Evolutionary conservation across 2,329 filamentous ascomycete genomes (phyloP), one percentile per base, ranked within the genome.

Genomic region (Rutstroemia sp.): DNA sequence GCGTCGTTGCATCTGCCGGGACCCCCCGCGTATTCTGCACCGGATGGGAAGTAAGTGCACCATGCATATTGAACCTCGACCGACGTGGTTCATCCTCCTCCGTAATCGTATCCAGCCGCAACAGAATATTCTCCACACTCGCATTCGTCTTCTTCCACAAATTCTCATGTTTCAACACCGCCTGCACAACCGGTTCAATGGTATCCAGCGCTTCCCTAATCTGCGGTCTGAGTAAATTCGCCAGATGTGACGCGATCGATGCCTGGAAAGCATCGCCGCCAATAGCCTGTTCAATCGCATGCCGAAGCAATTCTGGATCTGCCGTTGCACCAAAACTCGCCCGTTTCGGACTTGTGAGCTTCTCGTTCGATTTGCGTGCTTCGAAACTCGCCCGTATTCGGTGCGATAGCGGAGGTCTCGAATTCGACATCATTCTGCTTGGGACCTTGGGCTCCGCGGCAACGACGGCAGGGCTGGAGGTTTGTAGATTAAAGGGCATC

Each of bases 141-240:
- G 48, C 57, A 51, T 67, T 68, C 19, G 66, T 67, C 56, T 67
- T 66, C 54, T 66, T 56, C 40, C 68, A 54, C 8, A 69, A 57
- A 12, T 67, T 40, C 48, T 69, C 66, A 57, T 69, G 67, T 3
- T 60, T 56, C 47, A 68, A 67, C n/a, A 69, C 67, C 3, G 67
- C 63, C 58, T 69, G 66, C 16, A 69, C 66, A 25, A 69, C 58
- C 9, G 67, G 67, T 36, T 69, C 67, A 27, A 69, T 63, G 2
- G 67, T 69, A 54, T 69, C 67, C 9, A 69, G 56, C 10, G 67
- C 67, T 25, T 60, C 59, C 51, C 66, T 68, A 36, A 69, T 69
- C 0, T 64, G 62, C 7, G 67, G 67, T 46, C 68, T 65, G 12
- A 69, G 63, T 17, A 69, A 46, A 36, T 61, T 59, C 2, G 67